phyloP scores from a whole-genome alignment of 768 basidiomycete species.

The Heimioporus sp. region DNA sequence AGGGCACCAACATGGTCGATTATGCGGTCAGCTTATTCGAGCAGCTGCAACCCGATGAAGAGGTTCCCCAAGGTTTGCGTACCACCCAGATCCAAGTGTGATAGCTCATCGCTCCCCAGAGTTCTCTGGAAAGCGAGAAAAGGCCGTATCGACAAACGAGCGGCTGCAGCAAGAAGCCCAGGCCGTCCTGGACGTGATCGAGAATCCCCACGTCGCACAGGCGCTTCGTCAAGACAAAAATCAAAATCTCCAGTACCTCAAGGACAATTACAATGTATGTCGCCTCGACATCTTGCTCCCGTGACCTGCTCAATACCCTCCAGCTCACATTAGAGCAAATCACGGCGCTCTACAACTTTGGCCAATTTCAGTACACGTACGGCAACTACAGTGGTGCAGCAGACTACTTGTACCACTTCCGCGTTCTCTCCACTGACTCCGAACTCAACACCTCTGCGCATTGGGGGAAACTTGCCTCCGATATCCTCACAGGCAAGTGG shows the following conservation, averaged over 20 bases:
- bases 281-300: neutral
- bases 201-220: constrained; percentile 94
- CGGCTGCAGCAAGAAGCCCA: constrained; percentile 87
- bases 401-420: constrained; percentile 98
- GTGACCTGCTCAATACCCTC: constrained; percentile 3
- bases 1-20: constrained; percentile 98
- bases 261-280: constrained; percentile 86
- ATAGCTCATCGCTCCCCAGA: constrained; percentile 45
- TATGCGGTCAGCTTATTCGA: constrained; percentile 82
- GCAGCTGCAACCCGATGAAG: constrained; percentile 71
- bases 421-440: constrained; percentile 90
- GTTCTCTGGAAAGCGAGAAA: constrained; percentile 78
- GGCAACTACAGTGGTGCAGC: constrained; percentile 96
- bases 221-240: constrained; percentile 94
- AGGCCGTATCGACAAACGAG: constrained; percentile 81
- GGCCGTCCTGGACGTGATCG: constrained; percentile 92
- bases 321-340: constrained; percentile 96
- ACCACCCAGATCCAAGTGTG: neutral
- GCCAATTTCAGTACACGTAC: constrained; percentile 98
- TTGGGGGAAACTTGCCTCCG: constrained; percentile 98
- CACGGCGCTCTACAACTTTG: constrained; percentile 94
- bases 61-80: constrained; percentile 62
- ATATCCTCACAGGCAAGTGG: constrained; percentile 95
- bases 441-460: constrained; percentile 95
- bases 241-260: constrained; percentile 92